Conservation (phyloP, 345 rosid species). For the Aquilaria sinensis region DNA sequence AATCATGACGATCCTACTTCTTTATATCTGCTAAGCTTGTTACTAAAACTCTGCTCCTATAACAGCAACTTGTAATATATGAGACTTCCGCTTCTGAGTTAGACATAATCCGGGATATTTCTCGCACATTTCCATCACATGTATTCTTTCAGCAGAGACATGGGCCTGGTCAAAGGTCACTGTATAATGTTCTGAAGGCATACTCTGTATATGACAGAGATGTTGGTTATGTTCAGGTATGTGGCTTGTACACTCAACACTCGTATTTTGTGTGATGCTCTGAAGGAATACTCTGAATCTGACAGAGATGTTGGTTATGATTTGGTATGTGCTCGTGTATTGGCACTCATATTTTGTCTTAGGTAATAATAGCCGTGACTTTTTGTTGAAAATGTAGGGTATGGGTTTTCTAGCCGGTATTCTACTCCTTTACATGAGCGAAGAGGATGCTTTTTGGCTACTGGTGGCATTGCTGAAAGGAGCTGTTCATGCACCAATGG, state of each 20-base stretch:
- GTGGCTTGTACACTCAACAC: background rate
- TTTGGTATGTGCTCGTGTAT: background rate
- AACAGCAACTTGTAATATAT: conserved; percentile 85
- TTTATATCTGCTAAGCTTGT: background rate
- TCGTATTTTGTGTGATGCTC: conserved; percentile 3
- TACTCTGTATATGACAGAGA: conserved; percentile 95
- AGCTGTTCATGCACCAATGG: conserved; percentile 97
- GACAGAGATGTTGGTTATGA: conserved; percentile 4
- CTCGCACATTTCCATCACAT: conserved; percentile 93
- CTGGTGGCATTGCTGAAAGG: conserved; percentile 95
- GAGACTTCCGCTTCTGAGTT: conserved; percentile 94
- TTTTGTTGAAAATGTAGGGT: conserved; percentile 49
- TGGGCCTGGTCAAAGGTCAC: conserved; percentile 98
- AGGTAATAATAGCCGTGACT: background rate
- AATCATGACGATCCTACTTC: background rate
- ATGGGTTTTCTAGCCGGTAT: conserved; percentile 94
- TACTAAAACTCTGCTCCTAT: conserved; percentile 8
- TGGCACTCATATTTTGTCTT: background rate
- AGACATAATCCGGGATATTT: conserved; percentile 90
- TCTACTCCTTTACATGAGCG: conserved; percentile 96
- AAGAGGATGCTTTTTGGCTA: conserved; percentile 98
- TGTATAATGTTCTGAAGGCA: conserved; percentile 93
- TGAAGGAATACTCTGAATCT: too few species aligned
- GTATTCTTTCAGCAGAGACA: conserved; percentile 98
- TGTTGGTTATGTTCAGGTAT: conserved; percentile 97